These are phyloP conservation scores for Saccharomyces hybrid DNA, from an alignment of 1,139 yeast species.

Conservation along the genomic window DNA sequence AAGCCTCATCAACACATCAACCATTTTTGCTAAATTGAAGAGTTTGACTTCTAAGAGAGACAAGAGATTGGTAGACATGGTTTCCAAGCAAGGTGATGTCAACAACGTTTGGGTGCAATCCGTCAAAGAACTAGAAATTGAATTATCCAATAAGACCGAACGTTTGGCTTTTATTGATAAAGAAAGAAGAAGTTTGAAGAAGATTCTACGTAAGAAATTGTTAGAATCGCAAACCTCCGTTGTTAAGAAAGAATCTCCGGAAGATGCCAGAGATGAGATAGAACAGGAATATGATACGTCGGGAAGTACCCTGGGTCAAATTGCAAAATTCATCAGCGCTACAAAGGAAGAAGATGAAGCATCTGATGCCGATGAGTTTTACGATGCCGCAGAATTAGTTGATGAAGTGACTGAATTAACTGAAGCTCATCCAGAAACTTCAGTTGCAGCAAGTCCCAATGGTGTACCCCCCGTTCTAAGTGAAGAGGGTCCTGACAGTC, in stretches of 20 bases:
- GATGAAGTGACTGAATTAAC: slow-evolving; percentile 17
- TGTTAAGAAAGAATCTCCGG: neutral
- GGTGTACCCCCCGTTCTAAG: slow-evolving; percentile 8
- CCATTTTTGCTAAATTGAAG: slow-evolving; percentile 29
- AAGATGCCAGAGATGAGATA: neutral
- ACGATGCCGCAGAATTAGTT: slow-evolving; percentile 71
- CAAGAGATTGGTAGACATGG: slow-evolving; percentile 40
- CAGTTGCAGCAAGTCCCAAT: neutral
- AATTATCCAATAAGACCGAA: slow-evolving; percentile 67
- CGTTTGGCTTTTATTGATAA: slow-evolving; percentile 65
- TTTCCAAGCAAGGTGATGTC: slow-evolving; percentile 72
- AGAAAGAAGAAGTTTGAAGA: slow-evolving; percentile 62
- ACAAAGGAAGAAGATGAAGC: slow-evolving; percentile 58
- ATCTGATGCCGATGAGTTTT: slow-evolving; percentile 61
- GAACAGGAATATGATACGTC: neutral
- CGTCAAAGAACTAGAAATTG: slow-evolving; percentile 74
- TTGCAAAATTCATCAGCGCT: slow-evolving; percentile 42
- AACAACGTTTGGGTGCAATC: slow-evolving; percentile 89
- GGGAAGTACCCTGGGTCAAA: slow-evolving; percentile 27
- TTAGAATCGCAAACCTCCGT: slow-evolving; percentile 7
- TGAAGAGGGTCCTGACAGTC: slow-evolving; percentile 17
- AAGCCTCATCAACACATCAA: slow-evolving; percentile 28
- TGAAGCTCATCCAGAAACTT: neutral
- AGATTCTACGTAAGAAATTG: slow-evolving; percentile 39
- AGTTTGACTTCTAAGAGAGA: slow-evolving; percentile 31